Evolutionary conservation across 1,284 basidiomycete species (phyloP).

Genomic region (Ceratobasidium sp.): DNA sequence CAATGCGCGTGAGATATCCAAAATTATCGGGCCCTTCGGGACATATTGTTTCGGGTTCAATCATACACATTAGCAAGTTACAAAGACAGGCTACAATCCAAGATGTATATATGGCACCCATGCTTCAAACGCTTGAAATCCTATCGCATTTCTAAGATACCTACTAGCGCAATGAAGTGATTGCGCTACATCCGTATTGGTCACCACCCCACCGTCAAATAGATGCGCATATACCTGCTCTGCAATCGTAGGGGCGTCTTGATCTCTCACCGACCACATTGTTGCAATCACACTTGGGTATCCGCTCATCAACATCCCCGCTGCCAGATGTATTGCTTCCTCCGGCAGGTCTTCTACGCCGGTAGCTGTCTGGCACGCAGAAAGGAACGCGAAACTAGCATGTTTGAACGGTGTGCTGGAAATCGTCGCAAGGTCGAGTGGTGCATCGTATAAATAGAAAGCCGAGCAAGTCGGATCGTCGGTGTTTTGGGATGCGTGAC

Average conservation of each 20-base stretch:
- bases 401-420: neutral
- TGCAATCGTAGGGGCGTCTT: conserved; percentile 12
- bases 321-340: conserved; percentile 22
- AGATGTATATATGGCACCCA: conserved; percentile 9
- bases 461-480: neutral
- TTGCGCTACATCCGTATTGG: neutral
- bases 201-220: neutral
- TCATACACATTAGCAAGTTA: too few species aligned
- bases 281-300: conserved; percentile 11
- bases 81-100: neutral
- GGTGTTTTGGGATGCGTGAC: conserved; percentile 15
- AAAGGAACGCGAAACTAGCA: conserved; percentile 6
- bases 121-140: neutral
- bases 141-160: neutral
- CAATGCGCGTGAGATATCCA: too few species aligned
- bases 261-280: conserved; percentile 24
- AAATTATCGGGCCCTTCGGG: too few species aligned
- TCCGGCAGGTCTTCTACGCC: neutral
- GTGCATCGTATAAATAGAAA: neutral
- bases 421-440: neutral
- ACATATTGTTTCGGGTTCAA: too few species aligned
- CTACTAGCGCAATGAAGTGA: neutral
- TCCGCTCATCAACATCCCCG: neutral
- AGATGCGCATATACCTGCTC: conserved; percentile 17
- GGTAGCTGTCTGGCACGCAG: conserved; percentile 22